Evolutionary conservation across 2,329 filamentous ascomycete species (phyloP).

Genomic region (Pseudocercospora crystallina): DNA sequence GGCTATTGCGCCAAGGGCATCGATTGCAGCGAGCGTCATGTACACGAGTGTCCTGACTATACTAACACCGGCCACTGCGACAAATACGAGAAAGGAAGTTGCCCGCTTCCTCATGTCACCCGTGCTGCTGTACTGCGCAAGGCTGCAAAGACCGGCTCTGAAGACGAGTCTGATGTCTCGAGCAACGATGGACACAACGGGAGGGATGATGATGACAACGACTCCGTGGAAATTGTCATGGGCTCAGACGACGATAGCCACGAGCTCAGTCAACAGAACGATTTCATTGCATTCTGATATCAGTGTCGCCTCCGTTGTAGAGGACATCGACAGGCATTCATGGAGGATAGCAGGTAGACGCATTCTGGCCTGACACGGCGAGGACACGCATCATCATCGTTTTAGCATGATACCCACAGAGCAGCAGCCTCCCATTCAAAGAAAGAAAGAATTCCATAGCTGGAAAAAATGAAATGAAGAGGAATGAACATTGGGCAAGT

Average conservation of each 20-base stretch:
- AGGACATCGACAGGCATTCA: too few relatives aligned
- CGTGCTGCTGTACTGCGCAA: constrained; percentile 76
- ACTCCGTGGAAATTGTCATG: constrained; percentile 55
- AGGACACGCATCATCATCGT: not conserved
- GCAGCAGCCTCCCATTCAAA: too few relatives aligned
- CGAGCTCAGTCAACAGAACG: constrained; percentile 54
- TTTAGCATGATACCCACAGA: constrained; percentile 8
- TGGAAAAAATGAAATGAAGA: too few relatives aligned
- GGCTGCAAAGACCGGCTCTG: constrained; percentile 46
- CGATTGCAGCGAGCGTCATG: constrained; percentile 77
- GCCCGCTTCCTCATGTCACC: constrained; percentile 83
- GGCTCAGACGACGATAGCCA: constrained; percentile 38
- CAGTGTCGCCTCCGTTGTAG: too few relatives aligned
- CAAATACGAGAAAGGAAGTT: constrained; percentile 60
- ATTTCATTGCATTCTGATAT: constrained; percentile 49
- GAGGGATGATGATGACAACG: constrained; percentile 64
- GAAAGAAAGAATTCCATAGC: too few relatives aligned
- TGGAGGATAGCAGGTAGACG: too few relatives aligned
- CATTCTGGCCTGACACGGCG: too few relatives aligned
- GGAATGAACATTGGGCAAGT: too few relatives aligned
- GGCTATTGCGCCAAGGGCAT: constrained; percentile 86
- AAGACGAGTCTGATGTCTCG: constrained; percentile 59
- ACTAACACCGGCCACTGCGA: constrained; percentile 85
- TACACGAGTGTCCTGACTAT: constrained; percentile 86
- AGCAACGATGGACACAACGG: constrained; percentile 73